Base-by-base conservation (phyloP, 2,329 filamentous ascomycete species). In the Fragosphaeria purpurea region DNA sequence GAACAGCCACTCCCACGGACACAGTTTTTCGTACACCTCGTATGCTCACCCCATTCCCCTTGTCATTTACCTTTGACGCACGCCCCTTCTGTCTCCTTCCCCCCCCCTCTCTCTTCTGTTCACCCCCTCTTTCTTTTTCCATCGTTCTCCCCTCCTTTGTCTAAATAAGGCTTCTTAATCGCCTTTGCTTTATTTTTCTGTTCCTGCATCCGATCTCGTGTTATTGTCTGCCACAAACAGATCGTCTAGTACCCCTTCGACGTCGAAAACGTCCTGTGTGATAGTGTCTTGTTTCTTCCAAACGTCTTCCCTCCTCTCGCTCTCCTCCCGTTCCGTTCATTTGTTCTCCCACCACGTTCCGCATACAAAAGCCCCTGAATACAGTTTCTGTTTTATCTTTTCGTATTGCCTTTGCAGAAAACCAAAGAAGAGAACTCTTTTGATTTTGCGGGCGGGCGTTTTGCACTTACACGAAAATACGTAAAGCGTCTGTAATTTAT, bases 161-260 rank as follows among this genome's bases (percentile, higher is more conserved):
- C 22, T 22, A 22, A 22, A 22, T 22, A 49, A 39, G 11, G 38
- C 47, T 30, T 47, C 32, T 34, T 10, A 30, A 34, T 35, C 10
- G 13, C 33, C 45, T 35, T 41, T 11, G 44, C 53, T 48, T 52
- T 50, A 37, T 45, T 42, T 45, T 44, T 43, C 22, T 50, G 53
- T 56, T 51, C 54, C 50, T 57, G 53, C 57, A 56, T 56, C 47
- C 41, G 52, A 55, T 52, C 53, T 58, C 41, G 46, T 50, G 34
- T 57, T 45, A 41, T 46, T 46, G 40, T 45, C 32, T 37, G 51
- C 44, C 35, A 34, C 32, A 39, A 22, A 46, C 37, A 47, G 50
- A 52, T 50, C 49, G 22, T 33, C 33, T 34, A 41, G 43, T 40
- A 12, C 12, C 37, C 13, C 34, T 40, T 39, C 30, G 41, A 22